These are phyloP conservation scores for Juglanconis sp. DNA, from an alignment of 2,329 filamentous ascomycete genomes.

Conservation along the genomic window DNA sequence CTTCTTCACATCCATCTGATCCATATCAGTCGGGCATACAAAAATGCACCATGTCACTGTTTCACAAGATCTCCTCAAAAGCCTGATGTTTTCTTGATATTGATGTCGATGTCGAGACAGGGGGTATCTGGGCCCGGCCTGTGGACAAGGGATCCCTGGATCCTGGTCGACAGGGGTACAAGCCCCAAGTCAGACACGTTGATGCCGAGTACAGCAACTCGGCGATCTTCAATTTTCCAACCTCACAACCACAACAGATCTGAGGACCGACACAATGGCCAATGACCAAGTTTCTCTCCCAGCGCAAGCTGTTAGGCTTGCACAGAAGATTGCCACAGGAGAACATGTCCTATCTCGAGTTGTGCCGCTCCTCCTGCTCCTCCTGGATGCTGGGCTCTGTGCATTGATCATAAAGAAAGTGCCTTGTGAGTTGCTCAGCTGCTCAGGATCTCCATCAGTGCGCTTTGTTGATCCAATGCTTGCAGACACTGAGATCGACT, in stretches of 20 bases:
- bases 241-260: background rate
- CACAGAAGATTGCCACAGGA: conserved; percentile 44
- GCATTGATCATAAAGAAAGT: conserved; percentile 74
- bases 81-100: no score
- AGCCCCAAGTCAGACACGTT: conserved; percentile 6
- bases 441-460: background rate
- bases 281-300: conserved; percentile 13
- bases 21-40: no score
- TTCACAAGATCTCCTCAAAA: no score
- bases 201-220: background rate
- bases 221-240: background rate
- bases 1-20: no score
- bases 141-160: background rate
- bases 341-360: conserved; percentile 47
- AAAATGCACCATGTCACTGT: no score
- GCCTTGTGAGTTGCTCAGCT: conserved; percentile 61
- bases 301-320: conserved; percentile 28
- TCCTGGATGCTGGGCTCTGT: conserved; percentile 70
- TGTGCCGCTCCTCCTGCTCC: conserved; percentile 60
- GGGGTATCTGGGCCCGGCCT: background rate
- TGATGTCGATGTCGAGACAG: background rate
- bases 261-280: conserved; percentile 9
- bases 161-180: conserved; percentile 2
- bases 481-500: conserved; percentile 93
- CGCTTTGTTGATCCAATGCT: background rate